These are phyloP conservation scores for Brettanomyces anomalus DNA, from an alignment of 805 yeast genomes.

Conservation along the genomic window DNA sequence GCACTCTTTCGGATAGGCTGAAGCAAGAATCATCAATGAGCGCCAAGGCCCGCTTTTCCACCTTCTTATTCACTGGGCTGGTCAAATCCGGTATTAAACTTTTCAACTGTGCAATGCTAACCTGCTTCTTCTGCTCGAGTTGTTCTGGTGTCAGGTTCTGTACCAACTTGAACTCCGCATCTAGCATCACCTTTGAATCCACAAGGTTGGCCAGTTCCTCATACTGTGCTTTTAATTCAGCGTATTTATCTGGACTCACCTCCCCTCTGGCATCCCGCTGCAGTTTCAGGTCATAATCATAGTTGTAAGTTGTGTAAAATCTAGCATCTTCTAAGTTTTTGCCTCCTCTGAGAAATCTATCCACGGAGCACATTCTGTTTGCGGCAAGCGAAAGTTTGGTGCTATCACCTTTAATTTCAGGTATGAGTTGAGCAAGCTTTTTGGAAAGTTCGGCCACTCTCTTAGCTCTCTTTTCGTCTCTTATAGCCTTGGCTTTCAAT, in stretches of 20 bases:
- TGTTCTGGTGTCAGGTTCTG: constrained; percentile 30
- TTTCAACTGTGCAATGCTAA: constrained; percentile 13
- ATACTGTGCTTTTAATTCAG: constrained; percentile 24
- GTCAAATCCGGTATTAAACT: constrained; percentile 12
- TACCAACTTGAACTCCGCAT: constrained; percentile 32
- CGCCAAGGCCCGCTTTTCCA: constrained; percentile 31
- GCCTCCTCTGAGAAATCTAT: constrained; percentile 53
- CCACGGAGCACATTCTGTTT: constrained; percentile 44
- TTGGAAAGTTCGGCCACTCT: constrained; percentile 23
- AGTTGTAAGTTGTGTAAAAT: constrained; percentile 45
- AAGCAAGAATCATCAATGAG: constrained; percentile 36
- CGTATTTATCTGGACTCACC: constrained; percentile 21
- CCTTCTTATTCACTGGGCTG: constrained; percentile 26
- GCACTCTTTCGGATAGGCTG: constrained; percentile 25
- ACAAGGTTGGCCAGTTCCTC: constrained; percentile 27
- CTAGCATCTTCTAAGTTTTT: constrained; percentile 46
- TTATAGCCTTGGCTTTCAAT: constrained; percentile 28
- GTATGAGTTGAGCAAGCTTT: constrained; percentile 21
- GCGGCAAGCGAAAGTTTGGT: constrained; percentile 31
- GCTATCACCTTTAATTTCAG: constrained; percentile 18
- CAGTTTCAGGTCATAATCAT: constrained; percentile 34
- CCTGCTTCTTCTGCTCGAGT: constrained; percentile 14
- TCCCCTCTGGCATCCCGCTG: constrained; percentile 25
- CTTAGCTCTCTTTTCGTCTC: constrained; percentile 31
- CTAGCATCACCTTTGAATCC: constrained; percentile 42